Evolutionary conservation across 331 rosid species (phyloP).

Genomic region (Saraca asoca): DNA sequence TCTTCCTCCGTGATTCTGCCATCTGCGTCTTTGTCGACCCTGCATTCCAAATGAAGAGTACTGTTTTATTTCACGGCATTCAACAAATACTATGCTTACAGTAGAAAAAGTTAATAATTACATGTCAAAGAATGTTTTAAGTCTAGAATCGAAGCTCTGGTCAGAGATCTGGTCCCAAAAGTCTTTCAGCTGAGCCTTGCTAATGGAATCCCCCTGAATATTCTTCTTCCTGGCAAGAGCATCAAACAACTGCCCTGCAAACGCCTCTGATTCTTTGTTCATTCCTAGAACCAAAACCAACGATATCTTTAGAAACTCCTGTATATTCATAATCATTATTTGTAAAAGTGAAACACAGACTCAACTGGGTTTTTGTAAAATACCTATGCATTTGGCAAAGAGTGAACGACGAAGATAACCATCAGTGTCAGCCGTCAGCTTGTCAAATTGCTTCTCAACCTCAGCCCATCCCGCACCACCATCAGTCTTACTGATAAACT

Average conservation of each 20-base stretch:
- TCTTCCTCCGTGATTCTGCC: slow-evolving; percentile 66
- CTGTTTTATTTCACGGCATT: slow-evolving; percentile 6
- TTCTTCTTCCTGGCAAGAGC: slow-evolving; percentile 60
- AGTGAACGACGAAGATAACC: slow-evolving; percentile 55
- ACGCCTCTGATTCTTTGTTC: slow-evolving; percentile 64
- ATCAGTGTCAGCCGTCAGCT: slow-evolving; percentile 50
- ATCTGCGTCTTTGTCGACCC: slow-evolving; percentile 80
- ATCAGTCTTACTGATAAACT: slow-evolving; percentile 59
- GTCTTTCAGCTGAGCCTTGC: slow-evolving; percentile 58
- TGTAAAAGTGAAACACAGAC: background rate
- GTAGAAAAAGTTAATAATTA: slow-evolving; percentile 28
- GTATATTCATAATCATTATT: background rate
- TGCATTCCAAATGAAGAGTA: slow-evolving; percentile 37
- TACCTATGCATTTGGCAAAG: slow-evolving; percentile 66
- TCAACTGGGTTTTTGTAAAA: background rate
- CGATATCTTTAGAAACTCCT: slow-evolving; percentile 12
- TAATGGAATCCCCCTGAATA: slow-evolving; percentile 48
- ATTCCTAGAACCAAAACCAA: slow-evolving; percentile 51
- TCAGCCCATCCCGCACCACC: slow-evolving; percentile 55
- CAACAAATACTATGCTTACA: slow-evolving; percentile 15
- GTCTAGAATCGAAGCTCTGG: slow-evolving; percentile 69
- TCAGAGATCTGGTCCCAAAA: slow-evolving; percentile 73
- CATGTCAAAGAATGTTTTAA: slow-evolving; percentile 82
- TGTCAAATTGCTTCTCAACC: slow-evolving; percentile 50
- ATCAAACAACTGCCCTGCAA: slow-evolving; percentile 68